These are phyloP conservation scores for Termitomyces sp. DNA, from an alignment of 768 basidiomycete genomes.

Conservation along the genomic window DNA sequence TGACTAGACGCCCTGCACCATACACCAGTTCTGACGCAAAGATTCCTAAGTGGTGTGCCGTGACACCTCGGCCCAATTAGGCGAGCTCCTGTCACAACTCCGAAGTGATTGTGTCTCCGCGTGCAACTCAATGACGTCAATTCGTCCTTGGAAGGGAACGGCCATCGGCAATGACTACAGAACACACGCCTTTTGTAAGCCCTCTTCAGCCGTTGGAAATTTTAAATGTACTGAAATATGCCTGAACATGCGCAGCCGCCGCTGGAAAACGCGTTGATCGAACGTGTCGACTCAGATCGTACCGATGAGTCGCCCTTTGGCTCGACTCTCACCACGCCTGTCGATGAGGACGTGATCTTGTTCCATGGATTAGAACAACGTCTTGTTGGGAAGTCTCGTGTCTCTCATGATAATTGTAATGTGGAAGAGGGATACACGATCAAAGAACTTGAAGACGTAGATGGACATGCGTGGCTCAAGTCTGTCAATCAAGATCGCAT, in stretches of 20 bases:
- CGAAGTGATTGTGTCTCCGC: no score
- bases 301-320: constrained; percentile 38
- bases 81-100: no score
- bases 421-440: neutral
- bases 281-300: constrained; percentile 29
- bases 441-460: neutral
- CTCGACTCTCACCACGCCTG: constrained; percentile 36
- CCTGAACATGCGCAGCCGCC: neutral
- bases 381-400: constrained; percentile 3
- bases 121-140: no score
- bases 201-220: neutral
- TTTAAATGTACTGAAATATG: neutral
- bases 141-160: neutral
- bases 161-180: neutral
- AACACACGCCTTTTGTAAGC: neutral
- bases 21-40: no score
- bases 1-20: no score
- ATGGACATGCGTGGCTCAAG: neutral
- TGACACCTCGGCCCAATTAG: no score
- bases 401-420: neutral
- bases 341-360: constrained; percentile 26
- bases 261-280: neutral
- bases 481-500: neutral
- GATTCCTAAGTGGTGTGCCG: no score
- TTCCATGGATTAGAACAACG: constrained; percentile 12